Evolutionary conservation across 2,329 filamentous ascomycete genomes (phyloP), one percentile per base, ranked within the genome.

Genomic region (Pyrenochaeta sp.): DNA sequence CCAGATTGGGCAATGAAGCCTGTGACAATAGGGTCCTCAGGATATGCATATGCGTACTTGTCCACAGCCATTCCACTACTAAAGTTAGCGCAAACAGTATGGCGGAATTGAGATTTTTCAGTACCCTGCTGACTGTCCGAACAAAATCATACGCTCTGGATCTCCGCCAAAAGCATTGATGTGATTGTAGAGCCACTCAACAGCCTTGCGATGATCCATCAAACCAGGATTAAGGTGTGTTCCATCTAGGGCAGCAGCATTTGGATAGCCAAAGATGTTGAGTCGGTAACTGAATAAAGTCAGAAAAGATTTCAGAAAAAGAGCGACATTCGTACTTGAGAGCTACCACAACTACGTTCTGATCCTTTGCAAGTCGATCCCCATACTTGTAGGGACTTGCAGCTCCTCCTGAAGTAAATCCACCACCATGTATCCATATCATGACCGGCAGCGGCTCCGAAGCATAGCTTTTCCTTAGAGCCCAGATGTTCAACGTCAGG

Each of bases 351-450:
- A 77, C 71, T 3, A 65, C 60, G 48, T 74, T 67, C 14, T 68
- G 68, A 18, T 73, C 60, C 30, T 73, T 60, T 3, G 77, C 72
- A 72, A 75, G 76, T 26, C 69, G 63, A 2, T 69, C 56, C 0
- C 77, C 76, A 14, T 77, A 72, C 44, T 78, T 75, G 47, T 74
- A 77, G 2, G 74, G 72, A 3, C 75, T 68, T 19, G 75, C 66
- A 21, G 73, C 54, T 26, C 76, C 77, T 23, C 76, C 76, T 2
- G 64, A 71, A 5, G 63, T 55, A 44, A 75, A 77, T 3, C 73
- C 72, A 7, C 77, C 77, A 3, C 77, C 77, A 18, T 75, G 74
- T 22, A 79, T 67, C 60, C 73, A 79, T 14, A 79, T 71, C 6
- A 74, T 62, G 0, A 79, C 77, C 2, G 76, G 76, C 6, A 76